Percentiles rank a stretch among this genome's conserved stretches.
phyloP scores from a whole-genome alignment of 768 basidiomycete genomes.

The Crassisporium funariophilum region DNA sequence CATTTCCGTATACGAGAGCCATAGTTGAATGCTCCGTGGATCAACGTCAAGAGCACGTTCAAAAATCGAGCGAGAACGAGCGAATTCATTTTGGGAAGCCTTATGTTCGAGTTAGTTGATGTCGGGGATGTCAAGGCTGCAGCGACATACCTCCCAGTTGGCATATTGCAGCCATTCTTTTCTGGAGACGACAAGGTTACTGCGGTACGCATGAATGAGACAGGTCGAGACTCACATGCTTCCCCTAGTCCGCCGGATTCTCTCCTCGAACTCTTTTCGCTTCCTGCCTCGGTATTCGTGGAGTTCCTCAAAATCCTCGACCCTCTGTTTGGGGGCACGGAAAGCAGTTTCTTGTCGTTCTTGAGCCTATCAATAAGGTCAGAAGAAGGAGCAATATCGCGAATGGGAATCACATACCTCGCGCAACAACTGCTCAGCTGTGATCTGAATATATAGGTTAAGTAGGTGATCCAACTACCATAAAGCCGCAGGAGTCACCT shows the following conservation, averaged over 20 bases:
- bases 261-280: slow-evolving; percentile 86
- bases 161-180: slow-evolving; percentile 89
- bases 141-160: slow-evolving; percentile 72
- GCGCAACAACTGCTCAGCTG: slow-evolving; percentile 95
- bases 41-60: slow-evolving; percentile 98
- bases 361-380: slow-evolving; percentile 70
- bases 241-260: slow-evolving; percentile 77
- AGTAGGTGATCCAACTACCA: slow-evolving; percentile 9
- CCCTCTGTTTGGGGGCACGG: slow-evolving; percentile 90
- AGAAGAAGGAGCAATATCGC: neutral
- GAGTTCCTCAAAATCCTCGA: slow-evolving; percentile 92
- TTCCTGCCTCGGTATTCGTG: slow-evolving; percentile 83
- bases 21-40: slow-evolving; percentile 84
- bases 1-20: slow-evolving; percentile 96
- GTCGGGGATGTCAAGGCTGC: neutral
- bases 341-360: slow-evolving; percentile 93
- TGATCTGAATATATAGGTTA: slow-evolving; percentile 63
- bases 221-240: slow-evolving; percentile 61
- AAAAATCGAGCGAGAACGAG: slow-evolving; percentile 91
- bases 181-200: slow-evolving; percentile 35
- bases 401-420: slow-evolving; percentile 54
- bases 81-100: slow-evolving; percentile 96
- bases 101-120: slow-evolving; percentile 27
- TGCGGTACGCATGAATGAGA: neutral
- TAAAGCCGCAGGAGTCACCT: slow-evolving; percentile 45